Base-by-base conservation (phyloP, 495 filamentous ascomycete genomes). In the Annulohypoxylon maeteangense region DNA sequence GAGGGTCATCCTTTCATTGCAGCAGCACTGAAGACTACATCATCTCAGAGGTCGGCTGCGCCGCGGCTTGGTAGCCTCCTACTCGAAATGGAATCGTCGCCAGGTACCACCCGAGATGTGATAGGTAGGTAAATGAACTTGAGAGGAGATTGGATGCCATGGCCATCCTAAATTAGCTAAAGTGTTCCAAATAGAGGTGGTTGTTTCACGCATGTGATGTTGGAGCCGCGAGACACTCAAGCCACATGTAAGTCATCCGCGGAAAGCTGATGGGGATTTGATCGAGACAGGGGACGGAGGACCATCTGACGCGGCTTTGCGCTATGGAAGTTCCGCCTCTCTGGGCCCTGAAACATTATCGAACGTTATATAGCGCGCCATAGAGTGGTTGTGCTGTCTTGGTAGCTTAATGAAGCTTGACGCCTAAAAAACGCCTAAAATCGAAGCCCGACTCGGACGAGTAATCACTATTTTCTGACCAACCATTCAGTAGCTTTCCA, bases 161-260 rank as follows among this genome's bases (percentile, higher is more conserved):
- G 53, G 67, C 31, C 56, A 63, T 65, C 70, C 68, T 69, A 57
- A 73, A 70, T 67, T 71, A 62, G 67, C 62, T 65, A 60, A 63
- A 42, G 62, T 72, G 74, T 74, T 76, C 71, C 74, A 74, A 29
- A 34, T 76, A 72, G 25, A 67, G 57, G 53, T 67, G 62, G 71
- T 45, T 67, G 64, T 62, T 68, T 70, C 56, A 70, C 65, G 68
- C 75, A 78, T 75, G 74, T 78, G 75, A 74, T 74, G 74, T 68
- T 62, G 62, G 66, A 69, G 60, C 65, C 68, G 73, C 75, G 71
- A 70, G 71, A 70, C 71, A 70, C 66, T 38, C 10, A 53, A 47
- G 63, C 67, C 71, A 67, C 62, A 67, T 74, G 71, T 63, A 74
- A 74, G 58, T 65, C 71, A 70, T 66, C 60, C 50, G 7, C 40